These are phyloP conservation scores for Polytrichum commune DNA, from an alignment of 225 moss, liverwort and hornwort genomes.

Conservation along the genomic window DNA sequence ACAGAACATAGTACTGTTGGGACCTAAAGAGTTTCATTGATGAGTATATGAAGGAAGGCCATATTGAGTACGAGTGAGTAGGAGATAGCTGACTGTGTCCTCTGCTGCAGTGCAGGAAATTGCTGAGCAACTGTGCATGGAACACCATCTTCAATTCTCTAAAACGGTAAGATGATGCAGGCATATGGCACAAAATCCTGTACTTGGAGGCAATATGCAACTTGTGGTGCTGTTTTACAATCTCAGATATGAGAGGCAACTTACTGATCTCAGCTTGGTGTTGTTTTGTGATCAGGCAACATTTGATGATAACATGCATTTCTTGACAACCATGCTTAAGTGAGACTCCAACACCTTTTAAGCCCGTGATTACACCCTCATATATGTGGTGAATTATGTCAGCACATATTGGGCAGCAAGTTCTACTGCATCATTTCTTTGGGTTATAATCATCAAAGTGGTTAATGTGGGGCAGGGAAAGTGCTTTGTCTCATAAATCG, in stretches of 20 bases:
- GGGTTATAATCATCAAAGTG: neutral
- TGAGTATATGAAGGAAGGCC: neutral
- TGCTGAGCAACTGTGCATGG: constrained; percentile 91
- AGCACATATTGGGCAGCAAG: neutral
- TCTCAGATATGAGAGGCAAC: no score
- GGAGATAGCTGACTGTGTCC: constrained; percentile 18
- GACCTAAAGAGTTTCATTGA: neutral
- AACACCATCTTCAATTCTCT: constrained; percentile 84
- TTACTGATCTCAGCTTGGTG: no score
- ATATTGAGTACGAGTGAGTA: constrained; percentile 2
- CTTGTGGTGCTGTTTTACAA: neutral
- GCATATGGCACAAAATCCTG: neutral
- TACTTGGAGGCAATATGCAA: neutral
- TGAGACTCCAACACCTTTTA: constrained; percentile 30
- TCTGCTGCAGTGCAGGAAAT: constrained; percentile 73
- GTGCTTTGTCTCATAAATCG: constrained; percentile 77
- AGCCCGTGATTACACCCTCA: neutral
- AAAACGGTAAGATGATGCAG: constrained; percentile 49
- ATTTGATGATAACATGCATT: constrained; percentile 85
- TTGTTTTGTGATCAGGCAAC: constrained; percentile 57
- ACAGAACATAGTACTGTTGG: neutral
- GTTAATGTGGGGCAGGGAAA: constrained; percentile 57
- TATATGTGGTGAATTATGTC: neutral
- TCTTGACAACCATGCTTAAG: constrained; percentile 87
- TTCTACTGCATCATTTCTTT: neutral